A percentile compares a stretch with the other conserved stretches of the same genome.
phyloP scores from a whole-genome alignment of 306 rosid species.

The Pachyrhizus erosus region DNA sequence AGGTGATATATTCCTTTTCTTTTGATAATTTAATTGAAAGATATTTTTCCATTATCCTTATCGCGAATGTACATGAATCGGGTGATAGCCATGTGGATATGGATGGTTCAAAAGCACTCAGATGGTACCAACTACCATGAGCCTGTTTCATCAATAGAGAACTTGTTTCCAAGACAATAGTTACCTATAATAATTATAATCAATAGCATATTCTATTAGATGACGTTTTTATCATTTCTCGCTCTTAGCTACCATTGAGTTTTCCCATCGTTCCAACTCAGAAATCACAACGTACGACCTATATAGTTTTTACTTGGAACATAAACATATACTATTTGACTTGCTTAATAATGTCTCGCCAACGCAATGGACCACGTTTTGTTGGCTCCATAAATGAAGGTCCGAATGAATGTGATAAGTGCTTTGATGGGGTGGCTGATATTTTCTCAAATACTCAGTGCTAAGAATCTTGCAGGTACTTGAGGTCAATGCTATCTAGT shows the following conservation, averaged over 20 bases:
- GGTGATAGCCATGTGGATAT: background rate
- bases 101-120: background rate
- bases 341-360: background rate
- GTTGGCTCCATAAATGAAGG: slow-evolving; percentile 10
- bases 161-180: background rate
- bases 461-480: background rate
- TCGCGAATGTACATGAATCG: background rate
- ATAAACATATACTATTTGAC: background rate
- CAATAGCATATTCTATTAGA: background rate
- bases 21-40: background rate
- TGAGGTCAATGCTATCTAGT: background rate
- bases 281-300: background rate
- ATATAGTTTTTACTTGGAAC: background rate
- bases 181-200: background rate
- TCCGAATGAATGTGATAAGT: background rate
- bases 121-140: background rate
- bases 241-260: slow-evolving; percentile 10
- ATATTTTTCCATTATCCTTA: background rate
- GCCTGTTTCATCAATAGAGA: background rate
- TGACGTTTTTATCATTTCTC: background rate
- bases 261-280: slow-evolving; percentile 52
- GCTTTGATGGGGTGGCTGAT: slow-evolving; percentile 6
- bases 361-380: slow-evolving; percentile 29
- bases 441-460: slow-evolving; percentile 12
- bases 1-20: background rate